A percentile compares a stretch with the other conserved stretches of the same genome.
phyloP scores from a whole-genome alignment of 73 alveolate species.

The Symbiodinium pilosum region DNA sequence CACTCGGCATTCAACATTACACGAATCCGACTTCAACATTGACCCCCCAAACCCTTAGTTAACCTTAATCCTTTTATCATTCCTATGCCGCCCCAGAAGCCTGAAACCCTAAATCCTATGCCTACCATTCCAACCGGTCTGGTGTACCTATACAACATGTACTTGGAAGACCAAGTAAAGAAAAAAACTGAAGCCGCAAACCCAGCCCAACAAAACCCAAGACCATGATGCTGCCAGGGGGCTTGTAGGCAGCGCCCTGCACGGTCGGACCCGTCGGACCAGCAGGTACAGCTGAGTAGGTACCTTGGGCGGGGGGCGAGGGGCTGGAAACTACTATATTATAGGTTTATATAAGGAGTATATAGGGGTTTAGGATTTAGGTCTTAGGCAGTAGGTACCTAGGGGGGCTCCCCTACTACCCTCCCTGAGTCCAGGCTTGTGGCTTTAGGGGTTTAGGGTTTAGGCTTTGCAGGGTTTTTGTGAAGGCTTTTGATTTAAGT shows the following conservation, averaged over 20 bases:
- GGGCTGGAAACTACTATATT: too few species aligned
- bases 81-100: not conserved
- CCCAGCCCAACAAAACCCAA: not conserved
- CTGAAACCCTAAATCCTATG: not conserved
- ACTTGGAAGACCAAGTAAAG: not conserved
- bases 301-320: not conserved
- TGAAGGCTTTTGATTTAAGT: too few species aligned
- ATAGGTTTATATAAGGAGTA: too few species aligned
- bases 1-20: too few species aligned
- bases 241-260: constrained; percentile 10
- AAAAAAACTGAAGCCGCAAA: not conserved
- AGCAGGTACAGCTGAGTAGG: not conserved
- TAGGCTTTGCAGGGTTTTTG: too few species aligned
- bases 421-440: too few species aligned
- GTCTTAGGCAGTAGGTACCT: too few species aligned
- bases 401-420: too few species aligned
- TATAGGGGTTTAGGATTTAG: too few species aligned
- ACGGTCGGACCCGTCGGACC: not conserved
- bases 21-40: not conserved
- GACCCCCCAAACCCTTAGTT: not conserved
- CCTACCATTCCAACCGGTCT: too few species aligned
- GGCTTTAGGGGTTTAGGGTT: too few species aligned
- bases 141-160: too few species aligned
- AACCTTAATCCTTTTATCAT: not conserved
- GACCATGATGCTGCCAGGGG: not conserved